Conservation (phyloP, 2,329 filamentous ascomycete genomes). For the Fusarium pseudonygamai region DNA sequence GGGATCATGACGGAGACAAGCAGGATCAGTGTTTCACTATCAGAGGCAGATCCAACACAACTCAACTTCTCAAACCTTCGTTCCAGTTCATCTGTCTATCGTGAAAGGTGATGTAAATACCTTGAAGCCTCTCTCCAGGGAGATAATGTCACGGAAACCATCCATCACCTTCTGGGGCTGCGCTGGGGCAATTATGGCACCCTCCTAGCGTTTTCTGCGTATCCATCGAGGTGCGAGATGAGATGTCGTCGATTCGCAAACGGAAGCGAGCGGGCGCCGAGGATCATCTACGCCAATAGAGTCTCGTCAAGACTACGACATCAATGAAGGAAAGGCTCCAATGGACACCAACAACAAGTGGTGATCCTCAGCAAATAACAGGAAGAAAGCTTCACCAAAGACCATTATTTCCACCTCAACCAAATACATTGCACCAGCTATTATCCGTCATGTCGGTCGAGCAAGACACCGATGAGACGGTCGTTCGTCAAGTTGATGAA, state of each 20-base stretch:
- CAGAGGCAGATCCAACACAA: not conserved
- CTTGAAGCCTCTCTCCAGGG: not conserved
- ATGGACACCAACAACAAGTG: not conserved
- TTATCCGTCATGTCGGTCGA: not conserved
- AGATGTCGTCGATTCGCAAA: not conserved
- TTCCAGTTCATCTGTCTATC: not conserved
- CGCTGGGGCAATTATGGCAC: not conserved
- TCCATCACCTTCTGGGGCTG: not conserved
- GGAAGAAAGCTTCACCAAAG: not conserved
- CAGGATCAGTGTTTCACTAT: not conserved
- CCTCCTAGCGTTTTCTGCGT: not conserved
- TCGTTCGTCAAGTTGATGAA: no score
- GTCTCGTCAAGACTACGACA: not conserved
- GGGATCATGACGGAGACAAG: not conserved
- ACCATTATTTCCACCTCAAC: not conserved
- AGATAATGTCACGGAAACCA: not conserved
- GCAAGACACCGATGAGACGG: not conserved
- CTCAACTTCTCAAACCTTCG: not conserved
- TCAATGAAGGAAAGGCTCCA: not conserved
- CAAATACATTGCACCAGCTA: not conserved
- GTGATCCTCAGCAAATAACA: not conserved
- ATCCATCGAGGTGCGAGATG: not conserved
- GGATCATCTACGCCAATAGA: accelerated
- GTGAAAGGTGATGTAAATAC: not conserved
- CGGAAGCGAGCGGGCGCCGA: not conserved